Evolutionary conservation across 73 alveolate species (phyloP).

Genomic region (Uronychia binucleata): DNA sequence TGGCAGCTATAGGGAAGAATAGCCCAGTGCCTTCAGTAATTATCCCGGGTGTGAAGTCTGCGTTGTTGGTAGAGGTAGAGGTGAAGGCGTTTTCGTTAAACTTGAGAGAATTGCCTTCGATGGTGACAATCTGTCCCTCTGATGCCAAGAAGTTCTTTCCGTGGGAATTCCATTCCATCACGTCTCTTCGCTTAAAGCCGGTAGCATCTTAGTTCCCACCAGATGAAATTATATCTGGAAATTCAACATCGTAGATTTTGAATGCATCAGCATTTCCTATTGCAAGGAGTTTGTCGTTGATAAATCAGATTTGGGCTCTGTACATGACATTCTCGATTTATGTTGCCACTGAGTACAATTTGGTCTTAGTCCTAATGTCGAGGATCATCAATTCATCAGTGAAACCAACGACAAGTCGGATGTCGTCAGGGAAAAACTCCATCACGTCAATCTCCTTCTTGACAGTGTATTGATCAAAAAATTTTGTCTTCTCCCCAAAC

Average conservation of each 20-base stretch:
- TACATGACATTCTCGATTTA: neutral
- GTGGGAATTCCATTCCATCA: too few relatives aligned
- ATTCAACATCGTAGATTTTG: neutral
- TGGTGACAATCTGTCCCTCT: neutral
- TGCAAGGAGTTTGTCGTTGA: neutral
- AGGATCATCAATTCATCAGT: neutral
- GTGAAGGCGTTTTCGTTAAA: neutral
- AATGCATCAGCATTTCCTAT: neutral
- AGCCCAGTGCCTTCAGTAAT: neutral
- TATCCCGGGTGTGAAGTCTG: neutral
- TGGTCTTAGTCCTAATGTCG: too few relatives aligned
- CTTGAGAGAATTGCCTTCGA: neutral
- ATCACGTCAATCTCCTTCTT: neutral
- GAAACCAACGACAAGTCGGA: neutral
- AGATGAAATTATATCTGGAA: neutral
- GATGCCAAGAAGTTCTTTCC: neutral
- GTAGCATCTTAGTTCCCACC: too few relatives aligned
- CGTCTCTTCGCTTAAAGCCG: neutral
- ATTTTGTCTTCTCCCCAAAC: neutral
- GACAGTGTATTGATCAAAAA: neutral
- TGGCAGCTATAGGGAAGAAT: neutral
- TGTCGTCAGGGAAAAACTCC: neutral
- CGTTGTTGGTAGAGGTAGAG: neutral
- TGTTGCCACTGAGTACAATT: neutral
- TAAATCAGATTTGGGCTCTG: neutral